These are phyloP conservation scores for Umbelopsis ramanniana DNA, from an alignment of 192 early-diverging fungal genomes.

Conservation along the genomic window DNA sequence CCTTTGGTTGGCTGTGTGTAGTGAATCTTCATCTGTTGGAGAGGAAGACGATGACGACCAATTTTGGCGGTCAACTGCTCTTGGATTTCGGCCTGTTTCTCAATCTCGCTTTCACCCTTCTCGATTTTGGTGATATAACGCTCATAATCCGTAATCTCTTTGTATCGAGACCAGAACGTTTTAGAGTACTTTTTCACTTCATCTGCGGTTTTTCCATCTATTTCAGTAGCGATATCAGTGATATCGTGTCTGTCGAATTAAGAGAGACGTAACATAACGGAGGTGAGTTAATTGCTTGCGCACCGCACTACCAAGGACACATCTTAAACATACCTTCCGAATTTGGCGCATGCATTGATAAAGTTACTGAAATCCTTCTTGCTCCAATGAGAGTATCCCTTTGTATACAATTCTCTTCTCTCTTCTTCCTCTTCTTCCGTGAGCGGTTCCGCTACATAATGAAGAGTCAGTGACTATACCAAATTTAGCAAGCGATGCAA, in stretches of 20 bases:
- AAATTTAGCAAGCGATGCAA: not conserved
- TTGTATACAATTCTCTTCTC: constrained; percentile 63
- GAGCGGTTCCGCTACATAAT: constrained; percentile 73
- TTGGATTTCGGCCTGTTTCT: constrained; percentile 82
- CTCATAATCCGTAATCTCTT: constrained; percentile 89
- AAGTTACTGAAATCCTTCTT: constrained; percentile 89
- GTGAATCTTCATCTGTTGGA: constrained; percentile 87
- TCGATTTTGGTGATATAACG: constrained; percentile 85
- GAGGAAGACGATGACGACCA: constrained; percentile 70
- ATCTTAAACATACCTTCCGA: constrained; percentile 63
- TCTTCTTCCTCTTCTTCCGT: constrained; percentile 88
- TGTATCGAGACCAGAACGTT: constrained; percentile 89
- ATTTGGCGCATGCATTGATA: constrained; percentile 83
- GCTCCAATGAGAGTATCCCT: constrained; percentile 91
- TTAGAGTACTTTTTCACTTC: constrained; percentile 86
- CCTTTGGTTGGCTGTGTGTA: constrained; percentile 88
- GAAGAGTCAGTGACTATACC: constrained; percentile 1
- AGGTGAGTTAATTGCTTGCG: not conserved
- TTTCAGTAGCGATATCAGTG: constrained; percentile 76
- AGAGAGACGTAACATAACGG: too few relatives aligned
- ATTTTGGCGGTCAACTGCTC: constrained; percentile 81
- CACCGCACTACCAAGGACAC: not conserved
- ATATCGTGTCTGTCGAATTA: constrained; percentile 60
- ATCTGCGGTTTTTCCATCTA: constrained; percentile 89
- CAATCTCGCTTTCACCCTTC: constrained; percentile 84